These are phyloP conservation scores for Beauveria varroae DNA, from an alignment of 2,329 filamentous ascomycete genomes.

Conservation along the genomic window DNA sequence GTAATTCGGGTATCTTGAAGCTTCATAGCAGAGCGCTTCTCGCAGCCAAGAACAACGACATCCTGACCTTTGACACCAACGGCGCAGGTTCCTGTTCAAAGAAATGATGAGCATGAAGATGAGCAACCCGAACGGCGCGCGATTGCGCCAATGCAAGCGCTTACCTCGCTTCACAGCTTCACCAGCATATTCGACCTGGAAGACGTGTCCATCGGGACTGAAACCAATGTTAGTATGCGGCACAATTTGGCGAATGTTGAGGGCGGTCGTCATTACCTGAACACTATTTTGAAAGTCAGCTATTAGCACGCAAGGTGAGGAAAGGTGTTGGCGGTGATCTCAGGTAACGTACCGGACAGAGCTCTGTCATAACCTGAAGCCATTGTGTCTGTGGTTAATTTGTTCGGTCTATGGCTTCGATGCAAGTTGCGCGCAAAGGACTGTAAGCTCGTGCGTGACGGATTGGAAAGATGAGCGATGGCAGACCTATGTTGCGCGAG, in stretches of 20 bases:
- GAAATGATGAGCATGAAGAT: constrained; percentile 14
- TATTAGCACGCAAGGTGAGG: constrained; percentile 18
- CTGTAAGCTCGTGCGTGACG: constrained; percentile 1
- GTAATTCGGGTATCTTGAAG: constrained; percentile 98
- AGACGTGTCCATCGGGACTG: constrained; percentile 98
- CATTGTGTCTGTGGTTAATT: constrained; percentile 39
- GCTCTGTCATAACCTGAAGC: constrained; percentile 98
- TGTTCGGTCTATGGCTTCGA: background rate
- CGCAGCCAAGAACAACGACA: constrained; percentile 93
- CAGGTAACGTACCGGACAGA: constrained; percentile 73
- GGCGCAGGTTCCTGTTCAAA: constrained; percentile 74
- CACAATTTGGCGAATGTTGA: background rate
- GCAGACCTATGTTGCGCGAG: constrained; percentile 13
- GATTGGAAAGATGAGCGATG: constrained; percentile 12
- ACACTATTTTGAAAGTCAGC: constrained; percentile 59
- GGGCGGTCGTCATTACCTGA: constrained; percentile 55
- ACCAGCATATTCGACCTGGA: constrained; percentile 98
- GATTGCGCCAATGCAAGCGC: constrained; percentile 14
- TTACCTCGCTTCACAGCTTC: constrained; percentile 97
- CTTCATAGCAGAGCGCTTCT: constrained; percentile 99
- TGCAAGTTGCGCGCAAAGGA: background rate
- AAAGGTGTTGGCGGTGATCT: constrained; percentile 14
- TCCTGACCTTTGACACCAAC: constrained; percentile 94
- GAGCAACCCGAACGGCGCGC: background rate
- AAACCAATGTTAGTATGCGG: constrained; percentile 34